Evolutionary conservation across 305 asterid genomes (phyloP).

Genomic region (Striga hermonthica): DNA sequence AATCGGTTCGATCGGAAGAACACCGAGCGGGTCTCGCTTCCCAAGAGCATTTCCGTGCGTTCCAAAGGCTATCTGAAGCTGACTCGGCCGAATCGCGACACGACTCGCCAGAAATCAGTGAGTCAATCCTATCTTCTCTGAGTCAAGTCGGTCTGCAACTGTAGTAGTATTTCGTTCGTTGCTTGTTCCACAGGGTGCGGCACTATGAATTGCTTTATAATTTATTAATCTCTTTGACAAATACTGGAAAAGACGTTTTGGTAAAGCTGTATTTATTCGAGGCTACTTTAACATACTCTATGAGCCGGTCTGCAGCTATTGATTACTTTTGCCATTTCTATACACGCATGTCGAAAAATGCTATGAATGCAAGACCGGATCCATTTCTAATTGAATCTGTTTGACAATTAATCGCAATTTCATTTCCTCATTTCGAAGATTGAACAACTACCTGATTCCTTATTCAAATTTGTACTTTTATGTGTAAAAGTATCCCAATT

Average conservation of each 20-base stretch:
- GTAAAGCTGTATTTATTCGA: background rate
- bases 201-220: background rate
- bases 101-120: slow-evolving; percentile 29
- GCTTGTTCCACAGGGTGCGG: background rate
- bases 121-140: slow-evolving; percentile 34
- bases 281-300: no score
- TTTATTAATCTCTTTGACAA: background rate
- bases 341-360: background rate
- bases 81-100: slow-evolving; percentile 26
- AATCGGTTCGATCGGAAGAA: slow-evolving; percentile 34
- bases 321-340: no score
- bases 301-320: no score
- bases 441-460: background rate
- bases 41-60: slow-evolving; percentile 57
- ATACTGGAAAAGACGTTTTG: background rate
- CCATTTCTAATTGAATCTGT: background rate
- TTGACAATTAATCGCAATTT: no score
- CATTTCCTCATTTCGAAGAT: no score
- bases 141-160: slow-evolving; percentile 27
- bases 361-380: background rate
- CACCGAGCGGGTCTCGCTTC: slow-evolving; percentile 38
- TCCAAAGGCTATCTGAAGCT: slow-evolving; percentile 48
- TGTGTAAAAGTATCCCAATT: background rate
- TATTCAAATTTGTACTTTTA: background rate
- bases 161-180: no score